Conservation (phyloP, 2,329 filamentous ascomycete genomes). For the Didymella sp. region DNA sequence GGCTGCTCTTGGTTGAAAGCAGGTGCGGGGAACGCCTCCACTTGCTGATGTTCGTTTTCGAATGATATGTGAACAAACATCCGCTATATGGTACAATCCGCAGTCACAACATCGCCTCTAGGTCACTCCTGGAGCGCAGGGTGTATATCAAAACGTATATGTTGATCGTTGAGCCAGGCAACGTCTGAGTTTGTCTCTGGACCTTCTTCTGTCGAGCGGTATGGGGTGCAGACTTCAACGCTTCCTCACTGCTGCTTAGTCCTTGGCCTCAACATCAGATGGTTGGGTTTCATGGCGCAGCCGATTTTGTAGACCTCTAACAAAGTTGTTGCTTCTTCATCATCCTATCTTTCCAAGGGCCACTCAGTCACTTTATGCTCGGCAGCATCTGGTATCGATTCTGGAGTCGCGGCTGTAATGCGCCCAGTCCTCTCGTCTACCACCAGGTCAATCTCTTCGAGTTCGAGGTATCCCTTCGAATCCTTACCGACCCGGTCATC, state of each 20-base stretch:
- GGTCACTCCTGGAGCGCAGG: no score
- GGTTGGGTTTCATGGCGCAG: background rate
- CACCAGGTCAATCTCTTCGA: background rate
- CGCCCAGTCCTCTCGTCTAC: slow-evolving; percentile 1
- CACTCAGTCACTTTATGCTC: background rate
- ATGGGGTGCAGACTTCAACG: background rate
- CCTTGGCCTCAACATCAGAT: background rate
- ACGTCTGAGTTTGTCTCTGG: background rate
- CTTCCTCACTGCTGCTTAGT: background rate
- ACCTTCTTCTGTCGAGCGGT: background rate
- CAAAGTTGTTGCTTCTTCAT: background rate
- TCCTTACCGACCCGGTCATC: background rate
- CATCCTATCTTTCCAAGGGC: background rate
- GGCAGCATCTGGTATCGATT: background rate
- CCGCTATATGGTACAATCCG: no score
- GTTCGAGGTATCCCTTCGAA: slow-evolving; percentile 4
- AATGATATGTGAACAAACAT: background rate
- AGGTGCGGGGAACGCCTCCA: background rate
- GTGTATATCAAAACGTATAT: no score
- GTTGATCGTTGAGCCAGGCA: no score
- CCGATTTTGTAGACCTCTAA: background rate
- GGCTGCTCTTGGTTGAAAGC: no score
- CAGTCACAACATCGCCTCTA: no score
- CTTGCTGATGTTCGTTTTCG: background rate
- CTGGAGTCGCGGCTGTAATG: background rate